A percentile compares a stretch with the other conserved stretches of the same genome.
Conservation (phyloP, 257 asterid genomes). For the Ophiorrhiza pumila region DNA sequence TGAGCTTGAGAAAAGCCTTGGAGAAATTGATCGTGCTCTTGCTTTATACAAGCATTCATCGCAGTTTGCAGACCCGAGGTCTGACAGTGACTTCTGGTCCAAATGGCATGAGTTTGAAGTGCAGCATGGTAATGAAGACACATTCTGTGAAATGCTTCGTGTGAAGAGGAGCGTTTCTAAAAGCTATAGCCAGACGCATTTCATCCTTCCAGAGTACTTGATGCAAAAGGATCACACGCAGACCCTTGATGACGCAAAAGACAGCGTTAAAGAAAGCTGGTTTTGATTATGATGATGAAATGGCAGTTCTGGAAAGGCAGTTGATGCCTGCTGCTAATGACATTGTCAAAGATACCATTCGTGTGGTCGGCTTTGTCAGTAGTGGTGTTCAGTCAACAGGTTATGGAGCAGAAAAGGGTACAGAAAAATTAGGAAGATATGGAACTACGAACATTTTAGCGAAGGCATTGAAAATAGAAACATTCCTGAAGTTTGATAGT, state of each 20-base stretch:
- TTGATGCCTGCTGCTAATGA: conserved; percentile 46
- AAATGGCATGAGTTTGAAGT: conserved; percentile 96
- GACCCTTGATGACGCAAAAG: conserved; percentile 92
- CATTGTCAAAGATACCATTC: conserved; percentile 34
- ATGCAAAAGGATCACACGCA: conserved; percentile 88
- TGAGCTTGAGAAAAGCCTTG: conserved; percentile 89
- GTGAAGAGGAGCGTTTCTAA: conserved; percentile 75
- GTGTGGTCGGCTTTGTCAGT: conserved; percentile 77
- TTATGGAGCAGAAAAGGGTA: conserved; percentile 32
- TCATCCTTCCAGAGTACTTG: conserved; percentile 75
- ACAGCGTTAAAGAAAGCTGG: conserved; percentile 76
- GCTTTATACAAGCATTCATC: conserved; percentile 79
- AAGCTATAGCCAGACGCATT: conserved; percentile 88
- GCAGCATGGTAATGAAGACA: conserved; percentile 90
- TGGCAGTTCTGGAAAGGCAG: conserved; percentile 88
- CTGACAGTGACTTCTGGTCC: conserved; percentile 82
- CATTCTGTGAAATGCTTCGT: conserved; percentile 89
- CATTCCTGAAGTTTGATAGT: too few species aligned
- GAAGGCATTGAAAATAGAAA: too few species aligned
- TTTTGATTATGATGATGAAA: conserved; percentile 76
- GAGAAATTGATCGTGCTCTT: conserved; percentile 87
- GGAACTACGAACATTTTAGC: too few species aligned
- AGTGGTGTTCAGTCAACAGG: conserved; percentile 56
- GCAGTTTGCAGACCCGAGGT: conserved; percentile 81
- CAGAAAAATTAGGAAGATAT: conserved; percentile 67